Evolutionary conservation across 1,139 yeast species (phyloP).

Genomic region (Blastobotrys niveus): DNA sequence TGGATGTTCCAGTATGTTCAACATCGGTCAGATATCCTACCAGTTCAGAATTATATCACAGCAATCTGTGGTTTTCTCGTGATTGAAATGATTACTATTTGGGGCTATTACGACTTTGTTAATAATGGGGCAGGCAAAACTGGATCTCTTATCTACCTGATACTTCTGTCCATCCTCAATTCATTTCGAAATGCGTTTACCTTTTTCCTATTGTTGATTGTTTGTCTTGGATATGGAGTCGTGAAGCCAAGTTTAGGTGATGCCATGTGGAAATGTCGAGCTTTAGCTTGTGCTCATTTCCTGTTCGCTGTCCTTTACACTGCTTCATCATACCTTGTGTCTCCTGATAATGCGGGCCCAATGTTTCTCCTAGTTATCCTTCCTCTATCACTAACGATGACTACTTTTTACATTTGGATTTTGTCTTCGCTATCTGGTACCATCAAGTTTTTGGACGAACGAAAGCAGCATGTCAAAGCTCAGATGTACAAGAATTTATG

Average conservation of each 20-base stretch:
- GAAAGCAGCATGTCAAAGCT: conserved; percentile 87
- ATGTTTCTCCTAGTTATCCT: conserved; percentile 49
- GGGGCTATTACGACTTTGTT: conserved; percentile 86
- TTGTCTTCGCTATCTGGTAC: conserved; percentile 70
- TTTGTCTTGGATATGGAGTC: conserved; percentile 90
- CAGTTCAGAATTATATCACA: conserved; percentile 83
- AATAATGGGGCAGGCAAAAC: conserved; percentile 56
- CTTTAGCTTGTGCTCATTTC: conserved; percentile 70
- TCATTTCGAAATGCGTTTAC: conserved; percentile 82
- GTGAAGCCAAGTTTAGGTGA: conserved; percentile 76
- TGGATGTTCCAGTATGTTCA: conserved; percentile 84
- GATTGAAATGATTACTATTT: conserved; percentile 75
- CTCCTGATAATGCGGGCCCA: conserved; percentile 42
- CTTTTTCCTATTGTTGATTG: conserved; percentile 77
- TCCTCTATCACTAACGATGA: conserved; percentile 68
- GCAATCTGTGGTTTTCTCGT: conserved; percentile 81
- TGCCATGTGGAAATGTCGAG: conserved; percentile 72
- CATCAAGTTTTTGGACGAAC: conserved; percentile 65
- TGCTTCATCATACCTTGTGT: conserved; percentile 57
- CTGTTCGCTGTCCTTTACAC: conserved; percentile 61
- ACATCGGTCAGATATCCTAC: conserved; percentile 80
- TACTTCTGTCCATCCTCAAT: conserved; percentile 69
- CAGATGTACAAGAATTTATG: conserved; percentile 77
- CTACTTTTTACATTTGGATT: conserved; percentile 69
- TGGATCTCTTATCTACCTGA: conserved; percentile 69